These are phyloP conservation scores for Picochlorum sp. DNA, from an alignment of 139 green algal species.

Conservation along the genomic window DNA sequence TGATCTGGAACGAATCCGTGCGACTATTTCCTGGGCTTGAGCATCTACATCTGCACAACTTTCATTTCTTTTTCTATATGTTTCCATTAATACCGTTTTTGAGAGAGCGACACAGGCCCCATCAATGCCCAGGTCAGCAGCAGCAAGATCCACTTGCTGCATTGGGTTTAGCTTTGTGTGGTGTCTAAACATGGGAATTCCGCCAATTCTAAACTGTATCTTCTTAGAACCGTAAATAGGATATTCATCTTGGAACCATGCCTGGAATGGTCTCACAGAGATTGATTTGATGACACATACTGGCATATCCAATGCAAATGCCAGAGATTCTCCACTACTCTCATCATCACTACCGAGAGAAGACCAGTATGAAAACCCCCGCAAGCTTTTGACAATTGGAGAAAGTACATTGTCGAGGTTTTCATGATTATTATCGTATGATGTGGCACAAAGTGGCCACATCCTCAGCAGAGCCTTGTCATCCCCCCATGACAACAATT, in stretches of 20 bases:
- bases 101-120: not conserved
- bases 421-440: conserved; percentile 34
- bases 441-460: conserved; percentile 18
- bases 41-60: not conserved
- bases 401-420: conserved; percentile 19
- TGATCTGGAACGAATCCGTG: not conserved
- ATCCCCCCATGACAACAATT: no score
- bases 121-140: not conserved
- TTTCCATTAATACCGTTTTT: not conserved
- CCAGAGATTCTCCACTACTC: conserved; percentile 15
- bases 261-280: conserved; percentile 27
- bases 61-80: not conserved
- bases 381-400: conserved; percentile 7
- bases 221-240: conserved; percentile 26
- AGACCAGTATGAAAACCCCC: conserved; percentile 23
- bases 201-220: conserved; percentile 22
- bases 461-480: not conserved
- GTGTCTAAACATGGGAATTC: not conserved
- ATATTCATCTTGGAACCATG: conserved; percentile 28
- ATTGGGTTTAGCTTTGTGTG: not conserved
- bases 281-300: conserved; percentile 30
- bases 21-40: not conserved
- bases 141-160: conserved; percentile 1
- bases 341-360: conserved; percentile 8
- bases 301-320: conserved; percentile 29